These are phyloP conservation scores for Volvox carteri DNA, from an alignment of 163 green algal species.

Conservation along the genomic window DNA sequence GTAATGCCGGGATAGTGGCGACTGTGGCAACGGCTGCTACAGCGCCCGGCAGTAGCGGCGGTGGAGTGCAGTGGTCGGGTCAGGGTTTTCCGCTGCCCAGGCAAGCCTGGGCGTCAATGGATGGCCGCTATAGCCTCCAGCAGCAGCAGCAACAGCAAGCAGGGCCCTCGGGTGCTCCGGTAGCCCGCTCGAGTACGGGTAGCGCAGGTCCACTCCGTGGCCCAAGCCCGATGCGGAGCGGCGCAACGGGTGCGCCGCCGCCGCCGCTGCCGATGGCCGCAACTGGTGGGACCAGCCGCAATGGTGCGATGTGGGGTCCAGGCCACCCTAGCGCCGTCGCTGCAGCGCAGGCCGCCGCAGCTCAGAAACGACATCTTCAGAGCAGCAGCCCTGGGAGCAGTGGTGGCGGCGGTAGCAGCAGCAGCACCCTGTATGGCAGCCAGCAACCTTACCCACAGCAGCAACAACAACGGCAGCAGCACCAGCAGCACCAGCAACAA, in stretches of 20 bases:
- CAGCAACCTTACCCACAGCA: background rate
- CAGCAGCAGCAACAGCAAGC: slow-evolving; percentile 3
- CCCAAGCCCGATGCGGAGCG: background rate
- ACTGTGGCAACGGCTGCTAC: background rate
- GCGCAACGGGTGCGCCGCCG: background rate
- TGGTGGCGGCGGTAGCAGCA: background rate
- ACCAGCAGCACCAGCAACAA: slow-evolving; percentile 5
- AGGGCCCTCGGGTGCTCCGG: background rate
- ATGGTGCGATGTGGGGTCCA: background rate
- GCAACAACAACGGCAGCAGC: slow-evolving; percentile 5
- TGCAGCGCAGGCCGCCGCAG: background rate
- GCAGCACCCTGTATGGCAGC: background rate
- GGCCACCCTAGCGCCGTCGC: background rate
- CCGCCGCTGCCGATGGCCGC: background rate
- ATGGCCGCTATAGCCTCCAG: background rate
- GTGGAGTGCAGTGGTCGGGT: background rate
- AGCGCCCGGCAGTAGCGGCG: background rate
- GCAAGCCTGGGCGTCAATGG: slow-evolving; percentile 21
- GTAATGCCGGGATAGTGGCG: too few species aligned
- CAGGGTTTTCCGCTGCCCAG: background rate
- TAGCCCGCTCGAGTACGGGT: background rate
- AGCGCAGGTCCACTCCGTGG: background rate
- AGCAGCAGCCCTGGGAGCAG: background rate
- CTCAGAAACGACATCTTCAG: too few species aligned
- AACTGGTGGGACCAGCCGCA: background rate